Percentiles rank a stretch among this genome's conserved stretches.
These are phyloP conservation scores for Neltuma alba DNA, from an alignment of 306 rosid genomes.

Conservation along the genomic window DNA sequence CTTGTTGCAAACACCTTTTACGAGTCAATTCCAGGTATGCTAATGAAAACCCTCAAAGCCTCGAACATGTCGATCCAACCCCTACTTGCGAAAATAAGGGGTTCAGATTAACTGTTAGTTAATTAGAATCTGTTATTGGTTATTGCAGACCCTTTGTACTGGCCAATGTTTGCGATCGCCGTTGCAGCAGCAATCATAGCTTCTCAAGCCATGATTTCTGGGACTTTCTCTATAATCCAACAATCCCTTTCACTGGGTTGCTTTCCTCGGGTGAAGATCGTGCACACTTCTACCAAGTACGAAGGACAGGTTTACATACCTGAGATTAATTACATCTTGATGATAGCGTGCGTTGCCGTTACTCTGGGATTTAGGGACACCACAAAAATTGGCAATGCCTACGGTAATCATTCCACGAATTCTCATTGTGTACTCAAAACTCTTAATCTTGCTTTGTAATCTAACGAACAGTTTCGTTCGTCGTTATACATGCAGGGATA, in stretches of 20 bases:
- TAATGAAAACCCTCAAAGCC: not conserved
- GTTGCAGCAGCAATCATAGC: constrained; percentile 74
- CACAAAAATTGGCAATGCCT: constrained; percentile 70
- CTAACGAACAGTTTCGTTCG: constrained; percentile 8
- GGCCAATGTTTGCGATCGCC: constrained; percentile 75
- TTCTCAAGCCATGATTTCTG: constrained; percentile 87
- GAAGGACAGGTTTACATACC: constrained; percentile 85
- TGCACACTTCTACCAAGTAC: constrained; percentile 70
- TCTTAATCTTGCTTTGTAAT: not conserved
- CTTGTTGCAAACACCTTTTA: constrained; percentile 56
- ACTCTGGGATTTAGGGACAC: constrained; percentile 62
- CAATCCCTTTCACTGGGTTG: constrained; percentile 81
- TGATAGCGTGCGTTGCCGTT: constrained; percentile 73
- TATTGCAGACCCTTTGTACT: constrained; percentile 56
- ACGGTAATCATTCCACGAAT: constrained; percentile 46
- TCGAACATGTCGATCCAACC: not conserved
- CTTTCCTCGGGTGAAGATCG: constrained; percentile 77
- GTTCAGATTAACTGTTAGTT: not conserved
- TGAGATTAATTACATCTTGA: constrained; percentile 66
- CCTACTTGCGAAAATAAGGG: not conserved
- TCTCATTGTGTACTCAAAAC: not conserved
- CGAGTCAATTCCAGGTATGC: constrained; percentile 71
- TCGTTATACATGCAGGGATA: constrained; percentile 52
- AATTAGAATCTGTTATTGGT: not conserved
- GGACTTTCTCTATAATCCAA: constrained; percentile 75